These are phyloP conservation scores for Hypomyces perniciosus DNA, from an alignment of 2,329 filamentous ascomycete species.

Conservation along the genomic window DNA sequence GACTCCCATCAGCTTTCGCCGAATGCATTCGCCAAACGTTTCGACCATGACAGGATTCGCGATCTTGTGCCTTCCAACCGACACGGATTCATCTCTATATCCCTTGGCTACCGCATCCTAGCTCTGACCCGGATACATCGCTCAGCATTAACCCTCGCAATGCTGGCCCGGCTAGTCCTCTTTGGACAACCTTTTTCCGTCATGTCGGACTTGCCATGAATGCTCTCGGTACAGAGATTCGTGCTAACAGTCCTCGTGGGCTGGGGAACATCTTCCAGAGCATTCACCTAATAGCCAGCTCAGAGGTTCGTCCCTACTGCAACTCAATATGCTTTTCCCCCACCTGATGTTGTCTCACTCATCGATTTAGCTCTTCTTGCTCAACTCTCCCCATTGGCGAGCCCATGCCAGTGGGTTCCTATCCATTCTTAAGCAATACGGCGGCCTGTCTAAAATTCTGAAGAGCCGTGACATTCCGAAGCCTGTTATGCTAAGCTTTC, in stretches of 20 bases:
- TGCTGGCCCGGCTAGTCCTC: conserved; percentile 1
- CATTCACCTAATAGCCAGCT: conserved; percentile 4
- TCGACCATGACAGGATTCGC: background rate
- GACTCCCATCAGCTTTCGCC: background rate
- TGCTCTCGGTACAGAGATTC: conserved; percentile 3
- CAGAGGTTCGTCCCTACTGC: background rate
- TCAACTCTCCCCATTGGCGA: conserved; percentile 5
- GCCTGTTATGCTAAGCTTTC: background rate
- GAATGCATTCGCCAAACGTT: background rate
- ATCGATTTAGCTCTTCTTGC: background rate
- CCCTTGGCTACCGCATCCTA: background rate
- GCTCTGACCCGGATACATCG: background rate
- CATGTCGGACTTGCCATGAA: conserved; percentile 6
- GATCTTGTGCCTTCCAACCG: conserved; percentile 2
- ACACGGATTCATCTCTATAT: conserved; percentile 1
- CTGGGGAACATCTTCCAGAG: conserved; percentile 1
- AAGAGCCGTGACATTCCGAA: background rate
- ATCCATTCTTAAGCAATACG: background rate
- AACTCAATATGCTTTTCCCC: background rate
- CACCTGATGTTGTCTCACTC: background rate
- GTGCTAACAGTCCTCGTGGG: background rate
- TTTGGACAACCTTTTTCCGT: conserved; percentile 6
- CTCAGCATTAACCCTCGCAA: background rate
- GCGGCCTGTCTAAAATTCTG: background rate
- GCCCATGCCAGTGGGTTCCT: conserved; percentile 6